Evolutionary conservation across 148 eudicot species (phyloP).

Genomic region (Vaccinium macrocarpon): DNA sequence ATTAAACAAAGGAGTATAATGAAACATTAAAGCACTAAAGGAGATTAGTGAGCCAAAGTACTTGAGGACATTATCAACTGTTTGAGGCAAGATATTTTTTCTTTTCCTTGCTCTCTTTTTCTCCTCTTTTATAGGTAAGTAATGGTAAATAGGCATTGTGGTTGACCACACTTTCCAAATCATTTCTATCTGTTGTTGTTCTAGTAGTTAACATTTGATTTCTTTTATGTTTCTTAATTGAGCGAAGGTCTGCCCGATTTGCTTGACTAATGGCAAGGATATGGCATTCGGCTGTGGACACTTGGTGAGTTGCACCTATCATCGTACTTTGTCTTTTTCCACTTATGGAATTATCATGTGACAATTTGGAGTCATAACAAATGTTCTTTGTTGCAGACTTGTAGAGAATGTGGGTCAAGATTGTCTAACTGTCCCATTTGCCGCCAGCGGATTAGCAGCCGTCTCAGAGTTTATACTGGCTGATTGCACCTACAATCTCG

Average conservation of each 20-base stretch:
- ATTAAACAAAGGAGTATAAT: background rate
- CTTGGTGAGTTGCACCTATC: conserved; percentile 30
- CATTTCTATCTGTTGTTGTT: background rate
- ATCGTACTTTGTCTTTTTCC: background rate
- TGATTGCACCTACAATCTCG: conserved; percentile 8
- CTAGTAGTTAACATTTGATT: background rate
- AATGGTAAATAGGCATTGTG: background rate
- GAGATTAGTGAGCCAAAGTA: background rate
- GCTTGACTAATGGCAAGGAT: conserved; percentile 38
- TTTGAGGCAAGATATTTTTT: background rate
- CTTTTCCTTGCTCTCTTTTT: background rate
- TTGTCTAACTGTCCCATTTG: conserved; percentile 43
- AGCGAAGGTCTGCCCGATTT: conserved; percentile 40
- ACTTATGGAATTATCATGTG: background rate
- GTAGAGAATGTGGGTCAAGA: conserved; percentile 40
- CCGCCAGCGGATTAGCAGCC: conserved; percentile 35
- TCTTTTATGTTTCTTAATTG: background rate
- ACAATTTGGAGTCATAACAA: background rate
- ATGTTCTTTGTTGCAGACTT: conserved; percentile 28
- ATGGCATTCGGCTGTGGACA: conserved; percentile 46
- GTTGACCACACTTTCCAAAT: background rate
- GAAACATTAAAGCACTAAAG: background rate
- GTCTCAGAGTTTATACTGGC: conserved; percentile 40
- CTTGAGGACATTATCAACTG: background rate
- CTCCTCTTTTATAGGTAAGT: background rate